phyloP scores from a whole-genome alignment of 2,329 filamentous ascomycete genomes.

The Didymella pinodella region DNA sequence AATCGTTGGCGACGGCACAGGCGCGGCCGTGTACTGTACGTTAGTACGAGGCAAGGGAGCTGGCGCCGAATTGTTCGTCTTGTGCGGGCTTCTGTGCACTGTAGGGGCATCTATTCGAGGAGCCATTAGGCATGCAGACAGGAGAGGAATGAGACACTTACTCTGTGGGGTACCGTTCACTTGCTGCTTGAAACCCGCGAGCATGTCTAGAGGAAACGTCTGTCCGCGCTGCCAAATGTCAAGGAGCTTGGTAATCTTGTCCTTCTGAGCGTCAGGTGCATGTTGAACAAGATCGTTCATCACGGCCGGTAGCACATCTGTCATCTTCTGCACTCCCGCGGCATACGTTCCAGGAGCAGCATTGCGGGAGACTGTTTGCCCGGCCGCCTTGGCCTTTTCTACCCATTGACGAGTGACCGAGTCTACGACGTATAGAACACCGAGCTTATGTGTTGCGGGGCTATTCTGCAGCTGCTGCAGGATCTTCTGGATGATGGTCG shows the following conservation, averaged over 20 bases:
- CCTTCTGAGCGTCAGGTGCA: constrained; percentile 92
- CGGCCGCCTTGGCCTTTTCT: constrained; percentile 87
- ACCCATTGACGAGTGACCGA: constrained; percentile 99
- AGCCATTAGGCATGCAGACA: constrained; percentile 17
- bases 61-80: constrained; percentile 33
- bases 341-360: constrained; percentile 92
- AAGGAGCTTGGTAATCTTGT: constrained; percentile 93
- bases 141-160: constrained; percentile 59
- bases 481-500: constrained; percentile 92
- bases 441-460: constrained; percentile 93
- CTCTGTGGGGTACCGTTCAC: constrained; percentile 69
- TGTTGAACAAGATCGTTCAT: constrained; percentile 94
- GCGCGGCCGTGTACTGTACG: constrained; percentile 33
- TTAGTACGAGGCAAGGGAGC: constrained; percentile 39
- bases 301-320: constrained; percentile 88
- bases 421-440: constrained; percentile 99
- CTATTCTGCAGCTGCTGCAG: constrained; percentile 97
- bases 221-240: constrained; percentile 98
- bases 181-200: constrained; percentile 84
- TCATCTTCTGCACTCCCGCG: constrained; percentile 94
- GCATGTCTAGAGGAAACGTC: constrained; percentile 84
- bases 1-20: constrained; percentile 23
- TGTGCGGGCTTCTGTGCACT: constrained; percentile 41
- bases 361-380: constrained; percentile 77
- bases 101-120: constrained; percentile 30